A percentile compares a stretch with the other conserved stretches of the same genome.
These are phyloP conservation scores for Dactylis glomerata DNA, from an alignment of 176 grass and related monocot species.

Conservation along the genomic window DNA sequence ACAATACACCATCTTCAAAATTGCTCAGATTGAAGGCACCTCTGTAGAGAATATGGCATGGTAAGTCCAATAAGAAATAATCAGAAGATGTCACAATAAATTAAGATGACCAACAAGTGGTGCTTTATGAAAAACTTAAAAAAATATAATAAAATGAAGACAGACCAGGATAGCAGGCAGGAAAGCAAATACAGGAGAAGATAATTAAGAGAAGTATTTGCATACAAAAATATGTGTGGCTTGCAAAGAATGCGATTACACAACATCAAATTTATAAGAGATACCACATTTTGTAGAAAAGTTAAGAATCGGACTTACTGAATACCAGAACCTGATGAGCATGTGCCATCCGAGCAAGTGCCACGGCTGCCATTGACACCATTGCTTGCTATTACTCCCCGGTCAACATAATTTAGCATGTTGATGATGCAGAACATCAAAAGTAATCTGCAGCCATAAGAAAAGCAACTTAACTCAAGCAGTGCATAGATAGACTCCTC, in stretches of 20 bases:
- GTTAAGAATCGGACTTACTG: constrained; percentile 62
- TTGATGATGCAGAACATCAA: constrained; percentile 92
- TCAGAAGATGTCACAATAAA: background rate
- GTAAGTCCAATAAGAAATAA: constrained; percentile 10
- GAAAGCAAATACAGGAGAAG: background rate
- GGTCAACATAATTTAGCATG: constrained; percentile 97
- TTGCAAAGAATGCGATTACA: background rate
- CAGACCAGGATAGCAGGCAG: background rate
- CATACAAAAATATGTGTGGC: background rate
- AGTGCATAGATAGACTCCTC: background rate
- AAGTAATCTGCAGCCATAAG: constrained; percentile 73
- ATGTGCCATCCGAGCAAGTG: constrained; percentile 68
- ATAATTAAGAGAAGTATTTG: background rate
- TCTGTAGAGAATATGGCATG: constrained; percentile 34
- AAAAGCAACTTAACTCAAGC: background rate
- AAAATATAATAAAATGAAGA: background rate
- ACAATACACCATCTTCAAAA: constrained; percentile 93
- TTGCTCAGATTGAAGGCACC: constrained; percentile 89
- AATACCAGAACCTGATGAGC: constrained; percentile 88
- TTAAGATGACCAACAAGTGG: background rate
- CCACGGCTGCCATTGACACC: constrained; percentile 86
- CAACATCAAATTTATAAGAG: background rate
- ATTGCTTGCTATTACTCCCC: constrained; percentile 97
- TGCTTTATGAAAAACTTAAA: background rate
- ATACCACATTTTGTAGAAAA: background rate